Conservation (phyloP, 306 rosid species). For the Trifolium fragiferum region DNA sequence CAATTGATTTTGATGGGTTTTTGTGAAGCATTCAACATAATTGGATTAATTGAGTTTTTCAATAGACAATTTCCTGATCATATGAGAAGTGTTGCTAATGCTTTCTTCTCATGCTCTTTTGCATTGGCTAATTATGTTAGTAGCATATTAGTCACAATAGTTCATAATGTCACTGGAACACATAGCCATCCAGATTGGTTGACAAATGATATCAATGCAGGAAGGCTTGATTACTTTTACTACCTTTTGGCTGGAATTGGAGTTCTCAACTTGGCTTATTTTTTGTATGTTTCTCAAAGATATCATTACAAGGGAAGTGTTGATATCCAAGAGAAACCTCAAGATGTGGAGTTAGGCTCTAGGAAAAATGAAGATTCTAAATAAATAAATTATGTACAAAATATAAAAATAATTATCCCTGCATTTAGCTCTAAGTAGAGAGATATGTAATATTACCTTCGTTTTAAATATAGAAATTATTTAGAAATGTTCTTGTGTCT, state of each 20-base stretch:
- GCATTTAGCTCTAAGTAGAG: not conserved
- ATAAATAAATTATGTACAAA: not conserved
- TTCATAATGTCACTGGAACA: constrained; percentile 51
- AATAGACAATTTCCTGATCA: constrained; percentile 70
- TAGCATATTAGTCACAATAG: constrained; percentile 44
- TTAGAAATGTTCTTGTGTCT: too few relatives aligned
- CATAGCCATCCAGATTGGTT: constrained; percentile 62
- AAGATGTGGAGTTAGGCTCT: constrained; percentile 48
- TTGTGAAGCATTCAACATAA: constrained; percentile 62
- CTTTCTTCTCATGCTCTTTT: constrained; percentile 60
- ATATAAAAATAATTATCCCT: not conserved
- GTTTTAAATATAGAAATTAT: too few relatives aligned
- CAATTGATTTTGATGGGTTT: constrained; percentile 65
- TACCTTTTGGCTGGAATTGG: constrained; percentile 57
- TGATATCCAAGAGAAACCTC: constrained; percentile 31
- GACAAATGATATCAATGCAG: constrained; percentile 62
- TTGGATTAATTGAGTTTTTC: constrained; percentile 70
- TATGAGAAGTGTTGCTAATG: constrained; percentile 72
- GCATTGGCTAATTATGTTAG: constrained; percentile 67
- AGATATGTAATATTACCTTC: not conserved
- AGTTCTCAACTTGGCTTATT: constrained; percentile 57
- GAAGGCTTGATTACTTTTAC: constrained; percentile 76
- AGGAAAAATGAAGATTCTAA: constrained; percentile 6
- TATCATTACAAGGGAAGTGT: constrained; percentile 60
- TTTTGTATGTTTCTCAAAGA: constrained; percentile 50